Evolutionary conservation across 2,329 filamentous ascomycete species (phyloP).

Genomic region (Sarocladium brachiariae): DNA sequence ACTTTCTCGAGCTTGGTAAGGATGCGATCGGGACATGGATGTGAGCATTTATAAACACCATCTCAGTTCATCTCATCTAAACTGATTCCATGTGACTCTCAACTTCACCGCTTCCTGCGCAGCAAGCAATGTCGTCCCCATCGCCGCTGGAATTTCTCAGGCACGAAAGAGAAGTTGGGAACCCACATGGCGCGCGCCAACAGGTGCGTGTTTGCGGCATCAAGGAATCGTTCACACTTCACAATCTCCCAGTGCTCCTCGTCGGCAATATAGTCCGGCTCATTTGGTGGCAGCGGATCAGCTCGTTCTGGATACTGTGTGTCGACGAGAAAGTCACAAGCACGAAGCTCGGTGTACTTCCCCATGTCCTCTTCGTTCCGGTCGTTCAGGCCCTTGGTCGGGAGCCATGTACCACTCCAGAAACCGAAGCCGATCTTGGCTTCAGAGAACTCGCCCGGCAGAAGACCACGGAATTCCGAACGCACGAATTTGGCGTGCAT

Average conservation of each 20-base stretch:
- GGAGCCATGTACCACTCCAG: slow-evolving; percentile 77
- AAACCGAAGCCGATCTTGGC: slow-evolving; percentile 61
- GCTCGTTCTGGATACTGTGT: slow-evolving; percentile 63
- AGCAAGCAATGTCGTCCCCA: slow-evolving; percentile 90
- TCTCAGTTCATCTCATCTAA: neutral
- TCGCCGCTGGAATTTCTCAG: slow-evolving; percentile 60
- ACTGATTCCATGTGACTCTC: slow-evolving; percentile 37
- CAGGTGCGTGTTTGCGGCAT: slow-evolving; percentile 65
- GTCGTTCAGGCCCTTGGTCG: slow-evolving; percentile 84
- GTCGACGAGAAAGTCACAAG: slow-evolving; percentile 82
- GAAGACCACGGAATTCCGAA: slow-evolving; percentile 79
- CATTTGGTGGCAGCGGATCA: slow-evolving; percentile 51
- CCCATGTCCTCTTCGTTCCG: slow-evolving; percentile 76
- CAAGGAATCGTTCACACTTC: slow-evolving; percentile 72
- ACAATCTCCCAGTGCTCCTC: slow-evolving; percentile 69
- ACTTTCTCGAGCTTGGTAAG: no score
- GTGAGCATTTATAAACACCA: no score
- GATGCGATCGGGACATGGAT: no score
- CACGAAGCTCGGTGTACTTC: slow-evolving; percentile 75
- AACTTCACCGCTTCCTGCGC: slow-evolving; percentile 40
- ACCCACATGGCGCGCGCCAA: slow-evolving; percentile 77
- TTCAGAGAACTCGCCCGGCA: slow-evolving; percentile 87
- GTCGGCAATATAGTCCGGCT: slow-evolving; percentile 76
- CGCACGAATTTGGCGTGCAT: slow-evolving; percentile 85
- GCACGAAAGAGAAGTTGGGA: slow-evolving; percentile 63